These are phyloP conservation scores for Paracamarosporium sp. DNA, from an alignment of 2,329 filamentous ascomycete genomes.

Conservation along the genomic window DNA sequence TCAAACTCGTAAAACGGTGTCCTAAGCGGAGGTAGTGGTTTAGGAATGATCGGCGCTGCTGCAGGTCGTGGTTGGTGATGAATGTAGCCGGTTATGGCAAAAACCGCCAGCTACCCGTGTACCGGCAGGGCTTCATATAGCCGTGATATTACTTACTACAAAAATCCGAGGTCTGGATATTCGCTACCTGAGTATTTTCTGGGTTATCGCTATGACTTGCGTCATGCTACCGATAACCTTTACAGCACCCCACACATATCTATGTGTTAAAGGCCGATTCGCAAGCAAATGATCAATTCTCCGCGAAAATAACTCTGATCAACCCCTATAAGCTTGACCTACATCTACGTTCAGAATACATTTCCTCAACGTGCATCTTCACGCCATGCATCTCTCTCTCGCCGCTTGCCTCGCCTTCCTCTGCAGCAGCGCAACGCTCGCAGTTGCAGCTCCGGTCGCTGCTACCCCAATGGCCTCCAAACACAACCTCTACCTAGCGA, in stretches of 20 bases:
- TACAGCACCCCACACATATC: background rate
- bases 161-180: background rate
- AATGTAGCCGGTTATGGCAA: background rate
- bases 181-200: background rate
- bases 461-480: background rate
- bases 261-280: background rate
- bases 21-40: no score
- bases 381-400: background rate
- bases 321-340: background rate
- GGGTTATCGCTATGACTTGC: background rate
- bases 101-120: background rate
- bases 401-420: background rate
- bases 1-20: no score
- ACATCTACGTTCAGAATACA: background rate
- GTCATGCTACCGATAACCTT: background rate
- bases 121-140: background rate
- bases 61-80: background rate
- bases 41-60: no score
- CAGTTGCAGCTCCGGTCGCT: background rate
- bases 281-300: no score
- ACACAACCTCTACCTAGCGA: slow-evolving; percentile 12
- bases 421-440: background rate
- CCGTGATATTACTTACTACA: background rate
- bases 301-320: background rate
- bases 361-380: background rate